Evolutionary conservation across 495 filamentous ascomycete genomes (phyloP).

Genomic region (Cercophora sp.): DNA sequence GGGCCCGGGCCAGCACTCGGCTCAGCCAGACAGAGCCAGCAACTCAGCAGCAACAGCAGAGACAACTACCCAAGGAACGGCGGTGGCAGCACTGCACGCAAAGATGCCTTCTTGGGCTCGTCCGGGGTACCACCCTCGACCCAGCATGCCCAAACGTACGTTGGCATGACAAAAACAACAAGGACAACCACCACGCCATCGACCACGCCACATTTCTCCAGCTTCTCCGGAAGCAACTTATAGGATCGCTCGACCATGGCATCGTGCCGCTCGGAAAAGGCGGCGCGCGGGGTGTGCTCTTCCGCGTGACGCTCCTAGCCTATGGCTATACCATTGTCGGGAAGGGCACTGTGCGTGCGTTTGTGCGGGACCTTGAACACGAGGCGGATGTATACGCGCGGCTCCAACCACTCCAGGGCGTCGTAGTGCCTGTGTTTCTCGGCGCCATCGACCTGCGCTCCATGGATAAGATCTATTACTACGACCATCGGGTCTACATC

Average conservation of each 20-base stretch:
- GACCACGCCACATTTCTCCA: slow-evolving; percentile 8
- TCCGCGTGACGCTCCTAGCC: slow-evolving; percentile 36
- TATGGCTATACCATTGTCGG: slow-evolving; percentile 47
- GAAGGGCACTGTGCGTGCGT: slow-evolving; percentile 40
- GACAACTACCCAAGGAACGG: no score
- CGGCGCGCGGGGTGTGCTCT: slow-evolving; percentile 32
- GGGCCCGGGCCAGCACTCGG: no score
- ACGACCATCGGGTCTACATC: slow-evolving; percentile 37
- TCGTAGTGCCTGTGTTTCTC: slow-evolving; percentile 39
- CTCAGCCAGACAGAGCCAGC: no score
- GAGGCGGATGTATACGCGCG: slow-evolving; percentile 39
- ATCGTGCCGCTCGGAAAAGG: slow-evolving; percentile 11
- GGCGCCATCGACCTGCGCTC: slow-evolving; percentile 37
- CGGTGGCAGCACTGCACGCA: slow-evolving; percentile 40
- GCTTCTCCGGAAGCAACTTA: slow-evolving; percentile 25
- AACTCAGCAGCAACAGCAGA: no score
- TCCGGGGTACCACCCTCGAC: slow-evolving; percentile 34
- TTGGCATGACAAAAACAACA: slow-evolving; percentile 22
- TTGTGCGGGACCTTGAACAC: slow-evolving; percentile 34
- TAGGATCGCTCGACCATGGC: slow-evolving; percentile 19
- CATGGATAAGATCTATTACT: slow-evolving; percentile 28
- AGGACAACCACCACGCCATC: slow-evolving; percentile 14
- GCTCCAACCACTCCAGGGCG: slow-evolving; percentile 34
- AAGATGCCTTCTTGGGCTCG: slow-evolving; percentile 42
- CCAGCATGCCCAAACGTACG: slow-evolving; percentile 39